phyloP scores from a whole-genome alignment of 192 early-diverging fungal genomes.

The Spizellomyces punctatus region DNA sequence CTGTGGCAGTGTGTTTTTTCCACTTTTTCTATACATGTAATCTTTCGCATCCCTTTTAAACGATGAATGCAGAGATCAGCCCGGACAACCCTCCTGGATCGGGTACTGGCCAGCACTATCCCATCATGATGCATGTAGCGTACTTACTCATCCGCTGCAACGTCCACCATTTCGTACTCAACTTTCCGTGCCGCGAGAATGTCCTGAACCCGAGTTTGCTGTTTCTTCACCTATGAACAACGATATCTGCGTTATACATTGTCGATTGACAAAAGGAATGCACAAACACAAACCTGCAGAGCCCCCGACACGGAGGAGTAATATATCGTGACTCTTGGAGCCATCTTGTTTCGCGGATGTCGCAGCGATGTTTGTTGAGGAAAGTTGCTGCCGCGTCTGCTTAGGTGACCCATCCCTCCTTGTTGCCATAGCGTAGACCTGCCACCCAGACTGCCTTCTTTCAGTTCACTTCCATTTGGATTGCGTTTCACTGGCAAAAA shows the following conservation, averaged over 20 bases:
- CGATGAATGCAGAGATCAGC: background rate
- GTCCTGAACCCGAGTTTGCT: conserved; percentile 40
- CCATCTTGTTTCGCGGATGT: conserved; percentile 66
- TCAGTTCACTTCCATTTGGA: too few species aligned
- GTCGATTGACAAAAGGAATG: conserved; percentile 5
- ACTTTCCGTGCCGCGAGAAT: conserved; percentile 42
- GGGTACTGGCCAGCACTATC: too few species aligned
- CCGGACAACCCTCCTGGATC: too few species aligned
- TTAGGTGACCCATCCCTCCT: too few species aligned
- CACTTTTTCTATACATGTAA: conserved; percentile 44
- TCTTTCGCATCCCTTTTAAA: conserved; percentile 40
- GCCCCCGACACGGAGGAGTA: conserved; percentile 41
- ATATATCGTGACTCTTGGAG: conserved; percentile 55
- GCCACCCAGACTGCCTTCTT: too few species aligned
- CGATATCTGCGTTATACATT: background rate
- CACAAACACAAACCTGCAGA: conserved; percentile 14
- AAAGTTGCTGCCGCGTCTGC: background rate
- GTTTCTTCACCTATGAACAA: conserved; percentile 33
- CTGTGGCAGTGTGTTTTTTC: conserved; percentile 48
- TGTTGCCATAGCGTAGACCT: too few species aligned
- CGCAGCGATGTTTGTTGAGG: background rate
- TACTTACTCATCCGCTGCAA: conserved; percentile 47
- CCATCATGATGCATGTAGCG: too few species aligned
- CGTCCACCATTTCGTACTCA: conserved; percentile 40
- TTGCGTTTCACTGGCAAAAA: too few species aligned